These are phyloP conservation scores for Boletus chippewaensis DNA, from an alignment of 1,284 basidiomycete species.

Conservation along the genomic window DNA sequence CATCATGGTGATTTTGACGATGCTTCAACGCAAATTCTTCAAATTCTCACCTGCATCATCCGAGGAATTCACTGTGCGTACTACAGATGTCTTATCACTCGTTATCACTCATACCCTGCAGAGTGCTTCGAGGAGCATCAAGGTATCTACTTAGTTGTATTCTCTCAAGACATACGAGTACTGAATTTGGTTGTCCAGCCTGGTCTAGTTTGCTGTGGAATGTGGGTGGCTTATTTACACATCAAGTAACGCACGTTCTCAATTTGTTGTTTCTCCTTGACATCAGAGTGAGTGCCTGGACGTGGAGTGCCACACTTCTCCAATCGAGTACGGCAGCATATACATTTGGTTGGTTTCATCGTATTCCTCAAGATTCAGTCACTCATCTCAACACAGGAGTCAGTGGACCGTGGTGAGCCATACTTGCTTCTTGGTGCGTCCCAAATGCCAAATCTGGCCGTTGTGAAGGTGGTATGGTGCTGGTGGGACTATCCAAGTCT, in stretches of 20 bases:
- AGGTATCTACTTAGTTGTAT: constrained; percentile 26
- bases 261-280: neutral
- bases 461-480: constrained; percentile 43
- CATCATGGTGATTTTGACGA: constrained; percentile 41
- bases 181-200: constrained; percentile 39
- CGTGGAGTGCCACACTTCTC: constrained; percentile 53
- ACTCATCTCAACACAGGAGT: constrained; percentile 28
- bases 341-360: constrained; percentile 37
- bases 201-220: constrained; percentile 59
- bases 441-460: neutral
- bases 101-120: constrained; percentile 11
- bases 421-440: neutral
- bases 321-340: constrained; percentile 53
- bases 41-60: constrained; percentile 42
- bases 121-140: constrained; percentile 45
- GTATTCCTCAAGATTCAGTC: neutral
- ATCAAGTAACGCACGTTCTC: neutral
- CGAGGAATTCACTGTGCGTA: constrained; percentile 48
- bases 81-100: neutral
- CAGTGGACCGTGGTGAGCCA: constrained; percentile 42
- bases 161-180: neutral
- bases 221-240: constrained; percentile 30
- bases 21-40: constrained; percentile 44
- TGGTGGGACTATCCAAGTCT: constrained; percentile 51
- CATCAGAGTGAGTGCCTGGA: constrained; percentile 54